Evolutionary conservation across 192 early-diverging fungal genomes (phyloP).

Genomic region (Funneliformis geosporum): DNA sequence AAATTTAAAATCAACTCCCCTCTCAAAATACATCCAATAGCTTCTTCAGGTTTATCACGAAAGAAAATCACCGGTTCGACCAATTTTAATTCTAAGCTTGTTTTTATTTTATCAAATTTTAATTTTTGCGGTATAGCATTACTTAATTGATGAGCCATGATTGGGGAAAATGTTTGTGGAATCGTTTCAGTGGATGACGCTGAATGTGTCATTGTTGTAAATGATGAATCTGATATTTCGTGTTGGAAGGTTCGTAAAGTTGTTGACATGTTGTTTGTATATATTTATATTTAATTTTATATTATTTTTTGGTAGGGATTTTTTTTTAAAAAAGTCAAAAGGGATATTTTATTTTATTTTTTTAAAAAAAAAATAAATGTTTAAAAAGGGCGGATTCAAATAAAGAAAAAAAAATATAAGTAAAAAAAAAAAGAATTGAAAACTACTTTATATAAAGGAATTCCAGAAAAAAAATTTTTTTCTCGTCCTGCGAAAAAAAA

Average conservation of each 20-base stretch:
- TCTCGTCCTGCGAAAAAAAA: not conserved
- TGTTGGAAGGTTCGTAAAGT: not conserved
- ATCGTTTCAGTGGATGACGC: not conserved
- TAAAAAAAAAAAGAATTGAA: not conserved
- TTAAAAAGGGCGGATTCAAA: no score
- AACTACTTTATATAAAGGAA: not conserved
- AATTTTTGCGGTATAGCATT: not conserved
- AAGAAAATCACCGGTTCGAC: constrained; percentile 22
- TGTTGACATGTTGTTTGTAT: not conserved
- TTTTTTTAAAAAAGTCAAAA: no score
- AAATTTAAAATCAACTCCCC: constrained; percentile 14
- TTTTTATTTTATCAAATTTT: not conserved
- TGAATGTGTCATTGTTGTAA: not conserved
- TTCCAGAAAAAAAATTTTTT: not conserved
- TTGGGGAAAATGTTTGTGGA: not conserved
- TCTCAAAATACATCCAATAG: constrained; percentile 21
- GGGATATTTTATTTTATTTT: no score
- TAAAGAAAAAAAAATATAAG: no score
- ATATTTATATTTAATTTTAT: no score
- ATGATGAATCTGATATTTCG: not conserved
- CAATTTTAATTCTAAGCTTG: constrained; percentile 13
- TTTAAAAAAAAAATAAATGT: no score
- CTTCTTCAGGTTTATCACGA: constrained; percentile 21
- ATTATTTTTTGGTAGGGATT: not conserved
- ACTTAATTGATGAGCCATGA: not conserved